Evolutionary conservation across 495 filamentous ascomycete species (phyloP), one percentile per base, ranked within the genome.

Genomic region (Symbiotaphrina buchneri): DNA sequence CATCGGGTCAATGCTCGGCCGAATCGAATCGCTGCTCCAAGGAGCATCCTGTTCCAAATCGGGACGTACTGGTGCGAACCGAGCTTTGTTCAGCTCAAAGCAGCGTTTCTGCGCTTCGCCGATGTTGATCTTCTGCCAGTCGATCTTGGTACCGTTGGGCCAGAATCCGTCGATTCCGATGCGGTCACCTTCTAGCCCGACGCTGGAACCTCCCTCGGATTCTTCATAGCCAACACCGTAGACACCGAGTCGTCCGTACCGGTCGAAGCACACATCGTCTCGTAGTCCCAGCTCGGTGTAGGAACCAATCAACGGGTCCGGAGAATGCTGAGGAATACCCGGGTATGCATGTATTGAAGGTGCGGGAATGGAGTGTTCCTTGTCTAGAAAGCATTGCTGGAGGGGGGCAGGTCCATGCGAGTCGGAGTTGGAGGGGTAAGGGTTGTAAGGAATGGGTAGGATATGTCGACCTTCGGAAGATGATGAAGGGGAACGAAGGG

Each of bases 301-400:
- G 2, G 45, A 49, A n/a, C 52, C 52, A 28, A 45, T 50, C 16
- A 46, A 44, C 3, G 51, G 47, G 5, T 28, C 28, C 18, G 46
- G 39, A 40, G 46, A 40, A 39, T 54, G 39, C 33, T 54, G 49
- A 3, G 52, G 52, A 20, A 56, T 29, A 19, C 51, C 52, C 0
- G 52, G 52, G 31, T 54, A 56, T 3, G 42, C 52, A 34, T 47
- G 53, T 22, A 54, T 42, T 28, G 54, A 51, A 2, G 52, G 52
- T 2, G 32, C 20, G 3, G 39, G 29, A 10, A 48, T 33, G 15
- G 29, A 43, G 4, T 48, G 43, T 4, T 44, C 40, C 11, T 39
- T 39, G 32, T 56, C 51, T 4, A 56, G 30, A 34, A 32, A 54
- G 39, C 52, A 56, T 21, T 43, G n/a, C 17, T 49, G 28, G 17